A percentile compares a stretch with the other conserved stretches of the same genome.
phyloP scores from a whole-genome alignment of 2,329 filamentous ascomycete species.

The Calonectria crousiana region DNA sequence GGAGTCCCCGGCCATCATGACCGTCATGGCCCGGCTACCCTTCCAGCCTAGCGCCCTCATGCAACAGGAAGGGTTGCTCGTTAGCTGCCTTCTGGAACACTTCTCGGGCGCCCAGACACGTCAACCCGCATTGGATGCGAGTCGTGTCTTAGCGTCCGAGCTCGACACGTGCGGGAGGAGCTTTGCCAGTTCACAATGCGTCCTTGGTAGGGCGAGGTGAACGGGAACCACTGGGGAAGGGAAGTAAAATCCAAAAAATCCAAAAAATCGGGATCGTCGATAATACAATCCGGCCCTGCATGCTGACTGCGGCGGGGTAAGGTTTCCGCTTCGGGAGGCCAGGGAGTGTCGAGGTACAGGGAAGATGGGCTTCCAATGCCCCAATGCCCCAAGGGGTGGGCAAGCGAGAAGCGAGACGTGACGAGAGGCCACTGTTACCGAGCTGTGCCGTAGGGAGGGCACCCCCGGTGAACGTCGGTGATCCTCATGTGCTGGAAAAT shows the following conservation, averaged over 20 bases:
- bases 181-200: neutral
- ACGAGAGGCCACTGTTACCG: neutral
- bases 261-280: neutral
- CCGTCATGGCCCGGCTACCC: neutral
- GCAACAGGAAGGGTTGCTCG: conserved; percentile 24
- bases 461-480: conserved; percentile 20
- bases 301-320: conserved; percentile 16
- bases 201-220: neutral
- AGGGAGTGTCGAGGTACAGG: conserved; percentile 7
- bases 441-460: conserved; percentile 4
- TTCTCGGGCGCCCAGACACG: conserved; percentile 19
- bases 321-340: conserved; percentile 15
- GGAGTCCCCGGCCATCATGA: conserved; percentile 10
- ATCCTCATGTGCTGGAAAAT: conserved; percentile 15
- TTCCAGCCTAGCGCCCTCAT: conserved; percentile 25
- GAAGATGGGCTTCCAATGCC: neutral
- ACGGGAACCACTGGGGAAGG: conserved; percentile 5
- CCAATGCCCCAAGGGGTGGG: neutral
- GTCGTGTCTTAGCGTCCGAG: conserved; percentile 2
- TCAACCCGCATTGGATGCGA: conserved; percentile 2
- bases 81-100: conserved; percentile 33
- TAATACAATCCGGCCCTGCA: conserved; percentile 1
- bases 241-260: neutral
- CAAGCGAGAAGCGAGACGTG: conserved; percentile 1
- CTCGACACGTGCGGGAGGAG: neutral